phyloP scores from a whole-genome alignment of 768 basidiomycete genomes.

The Boletus bicolor region DNA sequence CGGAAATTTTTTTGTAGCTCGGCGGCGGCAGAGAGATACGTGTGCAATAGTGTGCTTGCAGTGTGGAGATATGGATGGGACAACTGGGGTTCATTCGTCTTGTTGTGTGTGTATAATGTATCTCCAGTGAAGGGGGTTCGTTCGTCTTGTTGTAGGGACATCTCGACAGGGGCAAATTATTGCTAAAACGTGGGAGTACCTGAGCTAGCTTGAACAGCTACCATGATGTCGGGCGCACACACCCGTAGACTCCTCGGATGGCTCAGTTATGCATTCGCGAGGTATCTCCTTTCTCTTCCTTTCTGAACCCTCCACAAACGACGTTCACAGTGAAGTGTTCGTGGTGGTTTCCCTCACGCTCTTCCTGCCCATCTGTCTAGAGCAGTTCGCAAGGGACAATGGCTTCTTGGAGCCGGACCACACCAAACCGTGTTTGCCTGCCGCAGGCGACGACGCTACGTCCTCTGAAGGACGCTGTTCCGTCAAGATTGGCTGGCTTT shows the following conservation, averaged over 20 bases:
- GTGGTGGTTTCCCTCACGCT: conserved; percentile 77
- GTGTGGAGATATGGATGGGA: neutral
- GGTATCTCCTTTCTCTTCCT: conserved; percentile 36
- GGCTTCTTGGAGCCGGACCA: conserved; percentile 74
- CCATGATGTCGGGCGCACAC: conserved; percentile 13
- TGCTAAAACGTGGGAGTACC: neutral
- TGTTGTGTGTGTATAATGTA: neutral
- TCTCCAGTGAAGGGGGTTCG: too few species aligned
- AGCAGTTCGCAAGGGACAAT: conserved; percentile 89
- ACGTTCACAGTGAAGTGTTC: conserved; percentile 64
- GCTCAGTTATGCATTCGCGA: conserved; percentile 84
- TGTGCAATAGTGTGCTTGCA: neutral
- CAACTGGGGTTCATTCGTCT: neutral
- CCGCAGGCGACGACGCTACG: conserved; percentile 8
- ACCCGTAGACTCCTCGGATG: conserved; percentile 57
- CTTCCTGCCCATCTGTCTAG: conserved; percentile 79
- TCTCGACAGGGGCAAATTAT: neutral
- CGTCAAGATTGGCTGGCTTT: conserved; percentile 76
- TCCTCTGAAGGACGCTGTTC: conserved; percentile 59
- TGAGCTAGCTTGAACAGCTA: neutral
- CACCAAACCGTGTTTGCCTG: conserved; percentile 49
- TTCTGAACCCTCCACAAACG: neutral
- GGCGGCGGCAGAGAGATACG: conserved; percentile 14
- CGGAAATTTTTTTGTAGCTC: conserved; percentile 12
- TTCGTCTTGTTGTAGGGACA: too few species aligned